These are phyloP conservation scores for Licmophora abbreviata DNA, from an alignment of 108 stramenopile genomes.

Conservation along the genomic window DNA sequence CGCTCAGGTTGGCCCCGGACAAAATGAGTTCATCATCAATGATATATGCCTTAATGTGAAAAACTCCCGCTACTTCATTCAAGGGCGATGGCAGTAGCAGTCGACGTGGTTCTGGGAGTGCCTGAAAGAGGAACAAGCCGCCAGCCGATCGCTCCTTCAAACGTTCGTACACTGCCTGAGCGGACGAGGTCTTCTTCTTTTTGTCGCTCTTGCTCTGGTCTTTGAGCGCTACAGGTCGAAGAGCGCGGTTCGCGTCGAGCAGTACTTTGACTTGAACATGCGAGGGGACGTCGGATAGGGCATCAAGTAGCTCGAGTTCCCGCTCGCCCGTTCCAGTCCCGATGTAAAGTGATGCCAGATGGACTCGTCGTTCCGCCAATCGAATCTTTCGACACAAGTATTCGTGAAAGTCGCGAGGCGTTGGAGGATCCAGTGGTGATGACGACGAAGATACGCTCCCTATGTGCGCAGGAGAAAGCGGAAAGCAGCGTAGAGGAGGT, in stretches of 20 bases:
- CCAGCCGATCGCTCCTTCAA: constrained; percentile 12
- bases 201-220: too few relatives aligned
- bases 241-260: constrained; percentile 64
- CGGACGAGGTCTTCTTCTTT: constrained; percentile 34
- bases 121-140: constrained; percentile 50
- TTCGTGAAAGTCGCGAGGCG: constrained; percentile 62
- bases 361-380: constrained; percentile 49
- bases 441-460: too few relatives aligned
- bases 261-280: constrained; percentile 41
- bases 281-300: constrained; percentile 18
- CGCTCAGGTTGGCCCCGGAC: constrained; percentile 76
- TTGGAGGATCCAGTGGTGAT: too few relatives aligned
- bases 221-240: constrained; percentile 60
- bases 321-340: constrained; percentile 16
- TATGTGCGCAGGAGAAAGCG: too few relatives aligned
- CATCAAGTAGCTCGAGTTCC: constrained; percentile 48
- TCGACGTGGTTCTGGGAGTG: constrained; percentile 30
- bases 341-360: constrained; percentile 70
- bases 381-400: constrained; percentile 48
- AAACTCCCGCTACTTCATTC: constrained; percentile 78
- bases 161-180: constrained; percentile 21
- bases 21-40: constrained; percentile 70
- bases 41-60: constrained; percentile 81
- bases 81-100: constrained; percentile 61
- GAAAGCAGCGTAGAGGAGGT: too few relatives aligned